Evolutionary conservation across 371 early-diverging fungal species (phyloP).

Genomic region (Syncephalis plumigaleata): DNA sequence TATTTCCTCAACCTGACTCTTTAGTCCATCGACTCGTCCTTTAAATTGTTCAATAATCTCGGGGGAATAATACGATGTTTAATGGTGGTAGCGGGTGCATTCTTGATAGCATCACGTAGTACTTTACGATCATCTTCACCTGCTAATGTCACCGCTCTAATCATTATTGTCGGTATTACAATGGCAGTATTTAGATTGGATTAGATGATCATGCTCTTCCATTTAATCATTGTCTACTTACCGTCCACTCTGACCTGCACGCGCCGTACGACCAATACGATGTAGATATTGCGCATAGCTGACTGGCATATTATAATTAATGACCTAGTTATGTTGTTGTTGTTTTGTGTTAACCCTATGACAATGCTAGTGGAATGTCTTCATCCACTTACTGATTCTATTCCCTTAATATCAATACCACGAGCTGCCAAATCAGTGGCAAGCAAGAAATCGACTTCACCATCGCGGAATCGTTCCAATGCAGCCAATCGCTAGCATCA

Average conservation of each 20-base stretch:
- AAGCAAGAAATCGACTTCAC: slow-evolving; percentile 72
- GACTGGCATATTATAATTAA: slow-evolving; percentile 98
- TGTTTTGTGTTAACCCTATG: too few species aligned
- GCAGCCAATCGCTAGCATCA: slow-evolving; percentile 52
- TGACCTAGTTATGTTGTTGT: too few species aligned
- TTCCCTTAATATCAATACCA: slow-evolving; percentile 98
- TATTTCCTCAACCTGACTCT: slow-evolving; percentile 54
- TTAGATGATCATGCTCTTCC: too few species aligned
- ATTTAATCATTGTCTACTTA: too few species aligned
- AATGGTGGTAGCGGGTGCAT: slow-evolving; percentile 46
- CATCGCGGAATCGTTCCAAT: slow-evolving; percentile 80
- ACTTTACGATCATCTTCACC: slow-evolving; percentile 86
- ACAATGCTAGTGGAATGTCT: too few species aligned
- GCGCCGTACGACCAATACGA: slow-evolving; percentile 98
- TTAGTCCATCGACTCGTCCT: slow-evolving; percentile 37
- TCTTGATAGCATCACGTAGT: slow-evolving; percentile 84
- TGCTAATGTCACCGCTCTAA: slow-evolving; percentile 66
- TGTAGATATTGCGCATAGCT: slow-evolving; percentile 95
- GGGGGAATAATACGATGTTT: slow-evolving; percentile 76
- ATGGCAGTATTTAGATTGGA: too few species aligned
- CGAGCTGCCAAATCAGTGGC: slow-evolving; percentile 99
- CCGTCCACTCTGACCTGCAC: slow-evolving; percentile 77
- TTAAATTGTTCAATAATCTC: slow-evolving; percentile 59
- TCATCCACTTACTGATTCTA: slow-evolving; percentile 38
- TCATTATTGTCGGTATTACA: too few species aligned